Evolutionary conservation across 2,329 filamentous ascomycete species (phyloP).

Genomic region (Fusarium beomiforme): DNA sequence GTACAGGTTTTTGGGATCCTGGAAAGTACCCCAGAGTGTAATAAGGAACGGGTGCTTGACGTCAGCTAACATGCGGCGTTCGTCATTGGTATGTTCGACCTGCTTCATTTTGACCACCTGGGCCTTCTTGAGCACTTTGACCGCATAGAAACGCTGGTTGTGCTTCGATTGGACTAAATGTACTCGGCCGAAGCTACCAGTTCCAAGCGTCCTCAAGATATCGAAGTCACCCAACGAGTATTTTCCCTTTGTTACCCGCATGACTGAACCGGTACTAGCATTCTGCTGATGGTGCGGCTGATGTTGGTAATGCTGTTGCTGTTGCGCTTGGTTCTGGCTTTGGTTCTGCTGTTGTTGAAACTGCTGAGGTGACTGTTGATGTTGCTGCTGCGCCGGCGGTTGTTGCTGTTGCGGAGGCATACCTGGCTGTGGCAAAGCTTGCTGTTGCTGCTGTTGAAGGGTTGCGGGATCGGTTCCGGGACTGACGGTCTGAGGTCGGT

Average conservation of each 20-base stretch:
- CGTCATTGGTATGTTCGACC: constrained; percentile 98
- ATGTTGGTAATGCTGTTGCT: constrained; percentile 42
- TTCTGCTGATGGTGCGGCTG: constrained; percentile 48
- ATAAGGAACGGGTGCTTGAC: constrained; percentile 98
- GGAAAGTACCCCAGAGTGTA: constrained; percentile 98
- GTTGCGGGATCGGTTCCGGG: constrained; percentile 51
- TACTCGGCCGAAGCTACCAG: constrained; percentile 95
- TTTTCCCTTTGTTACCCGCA: constrained; percentile 91
- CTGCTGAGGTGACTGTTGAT: constrained; percentile 25
- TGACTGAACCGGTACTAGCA: constrained; percentile 49
- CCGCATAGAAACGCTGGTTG: constrained; percentile 97
- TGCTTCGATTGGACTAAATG: constrained; percentile 98
- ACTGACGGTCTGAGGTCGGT: constrained; percentile 48
- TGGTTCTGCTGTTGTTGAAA: constrained; percentile 32
- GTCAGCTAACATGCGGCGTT: constrained; percentile 92
- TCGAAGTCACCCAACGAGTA: constrained; percentile 93
- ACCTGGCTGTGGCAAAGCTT: constrained; percentile 42
- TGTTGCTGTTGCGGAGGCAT: constrained; percentile 47
- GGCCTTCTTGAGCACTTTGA: constrained; percentile 98
- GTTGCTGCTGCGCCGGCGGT: constrained; percentile 42
- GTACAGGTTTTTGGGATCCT: constrained; percentile 94
- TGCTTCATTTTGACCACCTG: constrained; percentile 99
- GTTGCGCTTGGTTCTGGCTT: constrained; percentile 24
- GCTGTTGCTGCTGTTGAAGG: constrained; percentile 52
- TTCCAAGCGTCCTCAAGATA: constrained; percentile 90